Percentiles rank a stretch among this genome's conserved stretches.
Evolutionary conservation across 805 yeast genomes (phyloP).

Genomic region (Schizosaccharomyces osmophilus): DNA sequence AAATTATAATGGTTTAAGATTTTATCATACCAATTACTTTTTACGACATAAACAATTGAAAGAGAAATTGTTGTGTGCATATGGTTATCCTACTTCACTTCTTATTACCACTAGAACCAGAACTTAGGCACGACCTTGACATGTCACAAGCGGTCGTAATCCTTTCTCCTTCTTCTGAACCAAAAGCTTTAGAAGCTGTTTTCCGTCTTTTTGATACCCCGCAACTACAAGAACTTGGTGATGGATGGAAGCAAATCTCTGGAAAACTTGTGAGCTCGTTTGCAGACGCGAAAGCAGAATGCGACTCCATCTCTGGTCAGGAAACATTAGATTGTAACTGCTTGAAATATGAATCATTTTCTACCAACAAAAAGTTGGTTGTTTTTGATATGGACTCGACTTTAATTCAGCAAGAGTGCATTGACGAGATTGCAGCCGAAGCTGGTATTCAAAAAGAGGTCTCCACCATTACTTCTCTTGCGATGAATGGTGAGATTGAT

Average conservation of each 20-base stretch:
- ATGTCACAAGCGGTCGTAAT: too few species aligned
- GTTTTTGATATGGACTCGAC: conserved; percentile 98
- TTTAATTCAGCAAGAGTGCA: conserved; percentile 82
- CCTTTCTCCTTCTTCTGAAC: neutral
- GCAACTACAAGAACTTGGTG: neutral
- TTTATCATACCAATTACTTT: too few species aligned
- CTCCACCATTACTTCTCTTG: conserved; percentile 67
- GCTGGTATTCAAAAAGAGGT: conserved; percentile 80
- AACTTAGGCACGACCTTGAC: too few species aligned
- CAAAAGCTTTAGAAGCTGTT: neutral
- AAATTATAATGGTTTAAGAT: too few species aligned
- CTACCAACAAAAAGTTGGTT: conserved; percentile 21
- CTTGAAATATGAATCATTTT: neutral
- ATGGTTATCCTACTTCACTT: too few species aligned
- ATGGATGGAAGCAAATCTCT: neutral
- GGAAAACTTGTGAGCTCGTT: neutral
- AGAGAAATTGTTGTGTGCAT: too few species aligned
- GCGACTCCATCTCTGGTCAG: neutral
- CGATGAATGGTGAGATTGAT: conserved; percentile 93
- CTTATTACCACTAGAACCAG: too few species aligned
- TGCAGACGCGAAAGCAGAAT: neutral
- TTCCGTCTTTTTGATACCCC: neutral
- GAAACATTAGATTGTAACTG: neutral
- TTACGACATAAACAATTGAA: too few species aligned
- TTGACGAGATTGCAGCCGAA: conserved; percentile 79